Percentiles rank a stretch among this genome's conserved stretches.
Evolutionary conservation across 176 grass and related monocot genomes (phyloP).

Genomic region (Eragrostis nindensis): DNA sequence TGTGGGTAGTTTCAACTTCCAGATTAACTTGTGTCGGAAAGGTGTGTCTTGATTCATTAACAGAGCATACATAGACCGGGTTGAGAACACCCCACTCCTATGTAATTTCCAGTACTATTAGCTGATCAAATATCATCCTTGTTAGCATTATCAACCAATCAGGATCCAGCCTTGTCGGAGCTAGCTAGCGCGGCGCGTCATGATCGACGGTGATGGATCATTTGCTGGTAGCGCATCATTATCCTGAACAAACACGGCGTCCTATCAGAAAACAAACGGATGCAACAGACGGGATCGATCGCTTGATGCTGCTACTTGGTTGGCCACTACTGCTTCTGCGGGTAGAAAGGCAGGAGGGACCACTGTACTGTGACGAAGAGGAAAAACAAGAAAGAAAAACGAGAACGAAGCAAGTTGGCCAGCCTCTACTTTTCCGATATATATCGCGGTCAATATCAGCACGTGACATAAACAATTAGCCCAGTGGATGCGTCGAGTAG

Average conservation of each 20-base stretch:
- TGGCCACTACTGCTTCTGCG: constrained; percentile 3
- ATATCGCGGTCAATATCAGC: background rate
- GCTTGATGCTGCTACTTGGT: background rate
- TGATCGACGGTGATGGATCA: background rate
- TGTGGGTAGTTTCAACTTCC: too few species aligned
- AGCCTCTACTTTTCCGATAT: background rate
- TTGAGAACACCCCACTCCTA: too few species aligned
- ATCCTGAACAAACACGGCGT: background rate
- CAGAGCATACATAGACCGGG: too few species aligned
- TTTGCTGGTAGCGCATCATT: constrained; percentile 32
- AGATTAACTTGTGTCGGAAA: too few species aligned
- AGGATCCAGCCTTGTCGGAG: constrained; percentile 10
- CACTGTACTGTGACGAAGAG: background rate
- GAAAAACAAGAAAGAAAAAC: background rate
- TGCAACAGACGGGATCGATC: background rate
- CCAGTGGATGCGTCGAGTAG: background rate
- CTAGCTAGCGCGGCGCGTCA: background rate
- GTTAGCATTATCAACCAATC: background rate
- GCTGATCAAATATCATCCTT: background rate
- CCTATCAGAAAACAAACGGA: background rate
- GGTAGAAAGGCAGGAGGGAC: constrained; percentile 2
- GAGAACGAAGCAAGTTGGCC: background rate
- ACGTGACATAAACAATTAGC: background rate
- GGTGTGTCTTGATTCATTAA: too few species aligned
- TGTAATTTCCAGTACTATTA: background rate